Base-by-base conservation (phyloP, 768 basidiomycete genomes). In the Tubosaeta brunneosetosa region DNA sequence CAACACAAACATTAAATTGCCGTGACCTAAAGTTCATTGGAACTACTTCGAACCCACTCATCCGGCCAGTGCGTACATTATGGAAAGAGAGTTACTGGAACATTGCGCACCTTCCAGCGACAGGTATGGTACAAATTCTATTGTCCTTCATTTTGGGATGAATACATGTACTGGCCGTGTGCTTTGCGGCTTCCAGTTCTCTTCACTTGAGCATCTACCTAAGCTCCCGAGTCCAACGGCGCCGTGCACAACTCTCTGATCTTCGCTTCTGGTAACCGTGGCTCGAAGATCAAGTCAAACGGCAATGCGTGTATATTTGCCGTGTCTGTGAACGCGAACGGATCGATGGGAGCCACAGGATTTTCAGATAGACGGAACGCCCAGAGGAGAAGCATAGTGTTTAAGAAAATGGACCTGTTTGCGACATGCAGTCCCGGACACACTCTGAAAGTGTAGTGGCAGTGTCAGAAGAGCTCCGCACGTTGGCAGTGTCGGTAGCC, bases 381-480 rank as follows among this genome's bases (percentile, higher is more conserved):
- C 82, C 84, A 86, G 10, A 84, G 73, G 9, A 81, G 64, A 16
- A 84, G 69, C 0, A 83, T 81, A 0, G 82, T 79, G 57, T 82
- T 86, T 44, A 86, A 70, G 62, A 82, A 84, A 0, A 86, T 61
- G 1, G 85, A 85, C 12, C 63, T 53, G 13, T 73, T 61, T 9
- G 66, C 64, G 13, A 65, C 46, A 61, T 83, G 76, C 53, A 77
- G 76, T 1, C 59, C 60, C 3, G 60, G 60, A 42, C 60, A 61
- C 19, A 52, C 52, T 43, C 60, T 61, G 40, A 22, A 22, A 22
- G 22, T 22, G 22, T 9, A 22, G 16, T 6, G 17, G 9, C 29
- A 31, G 38, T 11, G 36, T 32, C 29, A 49, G 27, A 16, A 25
- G 14, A 26, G 16, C 14, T 22, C 25, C 11, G 25, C 17, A 17